Conservation (phyloP, 2,329 filamentous ascomycete genomes). For the Paecilomyces sp. region DNA sequence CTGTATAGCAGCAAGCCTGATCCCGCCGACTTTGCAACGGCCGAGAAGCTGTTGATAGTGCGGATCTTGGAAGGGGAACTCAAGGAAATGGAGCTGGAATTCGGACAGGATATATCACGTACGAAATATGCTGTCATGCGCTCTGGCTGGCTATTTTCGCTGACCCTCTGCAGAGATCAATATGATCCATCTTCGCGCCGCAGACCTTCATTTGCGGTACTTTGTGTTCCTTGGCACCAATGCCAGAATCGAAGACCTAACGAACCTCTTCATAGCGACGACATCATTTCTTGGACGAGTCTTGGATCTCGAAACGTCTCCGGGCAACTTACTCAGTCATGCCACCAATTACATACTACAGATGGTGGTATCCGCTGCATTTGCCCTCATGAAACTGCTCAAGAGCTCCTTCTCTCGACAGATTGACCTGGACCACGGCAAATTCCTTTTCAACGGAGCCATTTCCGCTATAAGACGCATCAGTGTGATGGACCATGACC, state of each 20-base stretch:
- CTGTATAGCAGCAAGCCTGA: slow-evolving; percentile 52
- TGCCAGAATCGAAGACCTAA: slow-evolving; percentile 34
- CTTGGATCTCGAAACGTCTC: slow-evolving; percentile 35
- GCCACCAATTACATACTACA: slow-evolving; percentile 57
- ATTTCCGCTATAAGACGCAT: slow-evolving; percentile 53
- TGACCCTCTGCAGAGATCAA: slow-evolving; percentile 31
- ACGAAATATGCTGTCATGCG: slow-evolving; percentile 1
- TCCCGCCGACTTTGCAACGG: slow-evolving; percentile 40
- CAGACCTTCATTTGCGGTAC: slow-evolving; percentile 38
- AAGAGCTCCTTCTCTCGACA: slow-evolving; percentile 55
- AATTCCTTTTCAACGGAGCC: slow-evolving; percentile 50
- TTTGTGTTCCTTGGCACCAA: slow-evolving; percentile 41
- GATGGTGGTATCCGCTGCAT: slow-evolving; percentile 57
- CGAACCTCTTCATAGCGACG: slow-evolving; percentile 38
- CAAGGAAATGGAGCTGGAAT: slow-evolving; percentile 47
- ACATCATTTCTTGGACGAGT: slow-evolving; percentile 39
- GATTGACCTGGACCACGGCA: slow-evolving; percentile 48
- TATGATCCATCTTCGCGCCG: slow-evolving; percentile 39
- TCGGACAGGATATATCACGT: slow-evolving; percentile 31
- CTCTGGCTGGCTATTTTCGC: background rate
- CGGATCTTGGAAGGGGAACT: slow-evolving; percentile 39
- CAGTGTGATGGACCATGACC: slow-evolving; percentile 55
- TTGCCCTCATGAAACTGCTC: slow-evolving; percentile 56
- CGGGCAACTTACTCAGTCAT: slow-evolving; percentile 44
- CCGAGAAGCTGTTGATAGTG: slow-evolving; percentile 36